Base-by-base conservation (phyloP, 306 rosid species). In the Argentina anserina region DNA sequence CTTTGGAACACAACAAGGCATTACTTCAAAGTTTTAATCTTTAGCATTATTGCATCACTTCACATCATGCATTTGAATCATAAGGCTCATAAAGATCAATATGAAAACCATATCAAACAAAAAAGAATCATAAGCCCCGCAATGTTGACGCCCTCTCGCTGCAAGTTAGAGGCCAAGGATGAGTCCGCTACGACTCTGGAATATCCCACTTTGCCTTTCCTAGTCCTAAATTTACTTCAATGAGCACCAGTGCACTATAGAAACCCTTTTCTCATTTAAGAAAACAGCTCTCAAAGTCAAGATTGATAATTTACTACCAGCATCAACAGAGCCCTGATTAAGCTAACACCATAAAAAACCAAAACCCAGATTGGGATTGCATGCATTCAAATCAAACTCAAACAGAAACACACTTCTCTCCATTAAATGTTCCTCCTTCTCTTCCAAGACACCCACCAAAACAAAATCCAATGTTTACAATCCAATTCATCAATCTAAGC, bases 401-500 rank as follows among this genome's bases (percentile, higher is more conserved):
- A 33, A 66, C 2, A 0, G 18, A 53, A 43, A 63, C 56, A 6
- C 17, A 49, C 21, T 28, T 42, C 46, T 25, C 70, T n/a, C 70
- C 26, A 28, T 25, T 6, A 65, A 74, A 75, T 15, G 15, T 26
- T 39, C 3, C 18, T 29, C 14, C 40, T 50, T 53, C 20, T n/a
- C 28, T 26, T 21, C 0, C 33, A 29, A 29, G 6, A 13, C 41
- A 14, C 64, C 31, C 11, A 10, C 12, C 23, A 65, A 36, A 65
- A 18, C 47, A n/a, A n/a, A 5, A 45, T 33, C 39, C 18, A 64
- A 67, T 28, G 56, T 45, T 17, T 31, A 6, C 34, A 25, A 33
- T 49, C 70, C 47, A 63, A 73, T n/a, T 58, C 76, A 61, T 55
- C 75, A n/a, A 64, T 61, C 36, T 2, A 34, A 42, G 23, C 37